A percentile compares a stretch with the other conserved stretches of the same genome.
These are phyloP conservation scores for Eutrema japonicum DNA, from an alignment of 345 rosid species.

Conservation along the genomic window DNA sequence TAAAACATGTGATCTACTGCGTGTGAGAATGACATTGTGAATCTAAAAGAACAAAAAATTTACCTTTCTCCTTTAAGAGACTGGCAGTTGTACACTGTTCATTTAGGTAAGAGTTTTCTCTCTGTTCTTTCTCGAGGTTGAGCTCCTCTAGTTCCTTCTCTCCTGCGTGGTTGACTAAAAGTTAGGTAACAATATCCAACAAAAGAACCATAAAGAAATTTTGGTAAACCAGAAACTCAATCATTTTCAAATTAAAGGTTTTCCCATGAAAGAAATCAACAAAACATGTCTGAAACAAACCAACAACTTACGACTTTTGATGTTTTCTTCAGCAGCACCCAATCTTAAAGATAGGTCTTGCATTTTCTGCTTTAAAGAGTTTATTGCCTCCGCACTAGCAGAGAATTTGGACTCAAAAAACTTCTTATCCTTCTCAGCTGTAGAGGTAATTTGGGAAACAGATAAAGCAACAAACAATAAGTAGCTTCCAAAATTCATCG, in stretches of 20 bases:
- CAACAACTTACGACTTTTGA: conserved; percentile 59
- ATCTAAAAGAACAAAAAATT: neutral
- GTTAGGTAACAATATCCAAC: conserved; percentile 8
- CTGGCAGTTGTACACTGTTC: conserved; percentile 51
- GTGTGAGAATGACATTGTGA: conserved; percentile 22
- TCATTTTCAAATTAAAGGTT: neutral
- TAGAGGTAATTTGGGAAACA: conserved; percentile 35
- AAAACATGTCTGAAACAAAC: conserved; percentile 14
- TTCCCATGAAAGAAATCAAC: neutral
- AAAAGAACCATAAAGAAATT: neutral
- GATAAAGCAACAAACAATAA: conserved; percentile 18
- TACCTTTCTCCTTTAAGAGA: conserved; percentile 78
- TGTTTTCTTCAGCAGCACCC: conserved; percentile 57
- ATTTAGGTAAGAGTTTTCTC: conserved; percentile 51
- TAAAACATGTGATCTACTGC: neutral
- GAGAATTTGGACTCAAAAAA: conserved; percentile 33
- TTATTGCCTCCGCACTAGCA: conserved; percentile 37
- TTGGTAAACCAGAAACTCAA: conserved; percentile 5
- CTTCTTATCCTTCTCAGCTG: conserved; percentile 64
- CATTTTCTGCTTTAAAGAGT: conserved; percentile 39
- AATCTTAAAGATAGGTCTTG: conserved; percentile 32
- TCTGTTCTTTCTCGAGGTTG: conserved; percentile 60
- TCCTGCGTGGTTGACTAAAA: conserved; percentile 51
- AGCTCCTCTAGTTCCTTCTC: conserved; percentile 70
- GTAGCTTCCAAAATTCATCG: neutral